Percentiles rank a stretch among this genome's conserved stretches.
phyloP scores from a whole-genome alignment of 1,139 yeast genomes.

The Candida glucosophila region DNA sequence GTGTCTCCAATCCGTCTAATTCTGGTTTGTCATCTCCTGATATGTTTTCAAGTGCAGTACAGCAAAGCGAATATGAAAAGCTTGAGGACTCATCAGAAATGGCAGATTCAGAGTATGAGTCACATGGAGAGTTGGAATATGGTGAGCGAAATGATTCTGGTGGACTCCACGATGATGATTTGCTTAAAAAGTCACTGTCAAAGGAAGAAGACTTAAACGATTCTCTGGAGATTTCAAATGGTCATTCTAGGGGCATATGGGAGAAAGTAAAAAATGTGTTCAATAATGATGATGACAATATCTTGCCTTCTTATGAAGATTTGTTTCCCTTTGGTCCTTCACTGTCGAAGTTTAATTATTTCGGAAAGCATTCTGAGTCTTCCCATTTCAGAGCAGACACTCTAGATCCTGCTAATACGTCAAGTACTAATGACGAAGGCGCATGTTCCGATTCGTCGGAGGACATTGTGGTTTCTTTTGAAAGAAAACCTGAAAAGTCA shows the following conservation, averaged over 20 bases:
- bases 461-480: constrained; percentile 45
- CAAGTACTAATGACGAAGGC: constrained; percentile 19
- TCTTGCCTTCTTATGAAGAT: constrained; percentile 74
- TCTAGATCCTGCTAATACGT: constrained; percentile 4
- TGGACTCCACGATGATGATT: constrained; percentile 13
- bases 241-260: constrained; percentile 37
- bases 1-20: constrained; percentile 5
- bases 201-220: too few species aligned
- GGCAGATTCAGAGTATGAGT: constrained; percentile 29
- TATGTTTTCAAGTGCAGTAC: too few species aligned
- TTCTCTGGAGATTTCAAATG: constrained; percentile 3
- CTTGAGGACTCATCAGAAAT: constrained; percentile 25
- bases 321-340: constrained; percentile 60
- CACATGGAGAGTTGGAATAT: constrained; percentile 21
- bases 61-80: too few species aligned
- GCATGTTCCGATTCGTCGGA: constrained; percentile 42
- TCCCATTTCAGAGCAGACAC: constrained; percentile 1
- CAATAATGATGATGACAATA: constrained; percentile 33
- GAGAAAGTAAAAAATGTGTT: constrained; percentile 55
- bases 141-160: too few species aligned
- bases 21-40: too few species aligned
- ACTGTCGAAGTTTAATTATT: constrained; percentile 15
- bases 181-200: too few species aligned
- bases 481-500: constrained; percentile 52
- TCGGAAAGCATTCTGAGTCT: constrained; percentile 25